These are phyloP conservation scores for Hysterangium stoloniferum DNA, from an alignment of 768 basidiomycete genomes.

Conservation along the genomic window DNA sequence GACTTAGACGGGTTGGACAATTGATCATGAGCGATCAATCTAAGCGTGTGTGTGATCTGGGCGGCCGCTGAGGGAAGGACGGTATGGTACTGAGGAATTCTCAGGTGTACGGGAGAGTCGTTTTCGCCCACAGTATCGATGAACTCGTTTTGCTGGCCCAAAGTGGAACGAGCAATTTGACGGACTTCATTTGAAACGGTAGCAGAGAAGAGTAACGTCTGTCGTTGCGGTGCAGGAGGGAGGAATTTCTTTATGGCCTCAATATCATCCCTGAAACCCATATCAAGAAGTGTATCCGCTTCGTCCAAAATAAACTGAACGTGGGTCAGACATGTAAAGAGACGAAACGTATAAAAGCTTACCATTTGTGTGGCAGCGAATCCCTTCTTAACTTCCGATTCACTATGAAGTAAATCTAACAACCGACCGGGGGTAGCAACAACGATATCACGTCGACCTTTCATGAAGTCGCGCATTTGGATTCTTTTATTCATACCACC, in stretches of 20 bases:
- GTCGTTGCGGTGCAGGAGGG: conserved; percentile 58
- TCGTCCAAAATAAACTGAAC: conserved; percentile 82
- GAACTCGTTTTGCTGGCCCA: conserved; percentile 56
- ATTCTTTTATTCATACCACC: conserved; percentile 62
- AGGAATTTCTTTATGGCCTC: conserved; percentile 59
- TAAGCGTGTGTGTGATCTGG: conserved; percentile 72
- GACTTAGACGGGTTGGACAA: conserved; percentile 54
- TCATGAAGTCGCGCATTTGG: conserved; percentile 64
- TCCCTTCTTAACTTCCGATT: conserved; percentile 45
- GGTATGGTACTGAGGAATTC: conserved; percentile 79
- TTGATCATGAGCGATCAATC: conserved; percentile 84
- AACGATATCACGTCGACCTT: conserved; percentile 66
- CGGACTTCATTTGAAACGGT: conserved; percentile 70
- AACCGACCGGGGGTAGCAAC: conserved; percentile 89
- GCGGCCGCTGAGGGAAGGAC: conserved; percentile 55
- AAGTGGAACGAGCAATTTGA: conserved; percentile 53
- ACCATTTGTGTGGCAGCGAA: conserved; percentile 54
- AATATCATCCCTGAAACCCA: conserved; percentile 88
- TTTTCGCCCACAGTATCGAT: conserved; percentile 65
- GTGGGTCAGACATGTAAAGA: conserved; percentile 9
- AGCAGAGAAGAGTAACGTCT: conserved; percentile 89
- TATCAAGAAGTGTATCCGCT: conserved; percentile 83
- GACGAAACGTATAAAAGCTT: conserved; percentile 20
- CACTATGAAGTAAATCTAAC: conserved; percentile 58
- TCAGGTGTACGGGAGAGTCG: conserved; percentile 57